These are phyloP conservation scores for Areca catechu DNA, from an alignment of 176 grass and related monocot species.

Conservation along the genomic window DNA sequence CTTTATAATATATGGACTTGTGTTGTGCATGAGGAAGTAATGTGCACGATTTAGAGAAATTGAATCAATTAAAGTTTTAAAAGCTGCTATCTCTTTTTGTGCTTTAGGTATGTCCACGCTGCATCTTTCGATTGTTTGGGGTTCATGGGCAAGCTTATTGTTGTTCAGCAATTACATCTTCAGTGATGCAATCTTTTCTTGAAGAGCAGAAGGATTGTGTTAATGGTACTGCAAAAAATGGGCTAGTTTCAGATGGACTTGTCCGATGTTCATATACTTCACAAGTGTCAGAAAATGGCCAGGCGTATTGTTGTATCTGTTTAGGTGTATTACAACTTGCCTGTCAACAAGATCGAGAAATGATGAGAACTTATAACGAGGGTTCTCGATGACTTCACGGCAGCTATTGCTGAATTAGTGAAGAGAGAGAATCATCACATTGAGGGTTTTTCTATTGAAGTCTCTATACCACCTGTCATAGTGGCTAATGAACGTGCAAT, in stretches of 20 bases:
- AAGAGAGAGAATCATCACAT: slow-evolving; percentile 48
- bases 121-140: slow-evolving; percentile 61
- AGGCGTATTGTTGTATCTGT: slow-evolving; percentile 57
- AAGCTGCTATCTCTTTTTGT: background rate
- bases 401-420: slow-evolving; percentile 36
- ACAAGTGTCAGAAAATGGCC: background rate
- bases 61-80: background rate
- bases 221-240: slow-evolving; percentile 21
- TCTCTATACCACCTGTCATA: slow-evolving; percentile 57
- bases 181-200: slow-evolving; percentile 39
- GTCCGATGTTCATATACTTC: slow-evolving; percentile 23
- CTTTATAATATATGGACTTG: too few relatives aligned
- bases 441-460: slow-evolving; percentile 60
- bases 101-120: slow-evolving; percentile 51
- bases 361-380: background rate
- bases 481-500: slow-evolving; percentile 58
- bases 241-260: background rate
- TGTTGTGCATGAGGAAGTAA: too few relatives aligned
- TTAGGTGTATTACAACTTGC: slow-evolving; percentile 59
- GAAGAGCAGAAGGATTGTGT: slow-evolving; percentile 25
- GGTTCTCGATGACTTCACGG: slow-evolving; percentile 30
- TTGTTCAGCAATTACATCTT: slow-evolving; percentile 26
- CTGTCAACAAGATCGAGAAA: slow-evolving; percentile 29
- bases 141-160: slow-evolving; percentile 22
- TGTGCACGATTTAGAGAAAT: slow-evolving; percentile 2